Evolutionary conservation across 441 rosid genomes (phyloP), one percentile per base, ranked within the genome.

Genomic region (Dalechampia spathulata): DNA sequence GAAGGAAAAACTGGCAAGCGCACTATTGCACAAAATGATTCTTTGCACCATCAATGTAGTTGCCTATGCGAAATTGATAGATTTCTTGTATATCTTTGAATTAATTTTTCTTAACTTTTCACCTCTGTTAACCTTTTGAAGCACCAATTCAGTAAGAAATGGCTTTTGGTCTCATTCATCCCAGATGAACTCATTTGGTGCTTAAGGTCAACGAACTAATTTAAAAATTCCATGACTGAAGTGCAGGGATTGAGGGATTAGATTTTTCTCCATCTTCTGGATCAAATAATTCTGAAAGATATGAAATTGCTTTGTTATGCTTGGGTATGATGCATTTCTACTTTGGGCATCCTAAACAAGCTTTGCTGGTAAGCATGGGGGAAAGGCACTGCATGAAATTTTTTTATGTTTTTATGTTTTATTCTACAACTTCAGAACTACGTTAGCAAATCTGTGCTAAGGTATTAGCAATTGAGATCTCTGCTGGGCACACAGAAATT

Each of bases 181-280:
- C 53, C 60, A 58, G 58, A 64, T 66, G 57, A 69, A 42, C 70
- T 41, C n/a, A 21, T 25, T 47, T 43, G 15, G 4, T 60, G 25
- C 19, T 49, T 25, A 14, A 16, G 55, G 8, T 61, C 45, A 32
- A 57, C 52, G 49, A 74, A 44, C 77, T 80, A 55, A 80, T 75
- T 69, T 67, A 68, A 47, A 61, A 60, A 61, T 64, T 62, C 72
- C 71, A 64, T 74, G 45, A 62, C 69, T 73, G 78, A 79, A 93
- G 99, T 93, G 96, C 96, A 83, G 99, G 97, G 84, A 76, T 70
- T 21, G 99, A 90, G 81, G 97, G 96, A 79, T 72, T 82, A 68
- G 97, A 93, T 69, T 75, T 77, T 67, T 75, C 72, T 70, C 75
- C 83, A 62, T 70, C 89, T 64, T 61, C 78, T 65, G 83, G 72